These are phyloP conservation scores for Lasiosphaeria hispida DNA, from an alignment of 495 filamentous ascomycete genomes.

Conservation along the genomic window DNA sequence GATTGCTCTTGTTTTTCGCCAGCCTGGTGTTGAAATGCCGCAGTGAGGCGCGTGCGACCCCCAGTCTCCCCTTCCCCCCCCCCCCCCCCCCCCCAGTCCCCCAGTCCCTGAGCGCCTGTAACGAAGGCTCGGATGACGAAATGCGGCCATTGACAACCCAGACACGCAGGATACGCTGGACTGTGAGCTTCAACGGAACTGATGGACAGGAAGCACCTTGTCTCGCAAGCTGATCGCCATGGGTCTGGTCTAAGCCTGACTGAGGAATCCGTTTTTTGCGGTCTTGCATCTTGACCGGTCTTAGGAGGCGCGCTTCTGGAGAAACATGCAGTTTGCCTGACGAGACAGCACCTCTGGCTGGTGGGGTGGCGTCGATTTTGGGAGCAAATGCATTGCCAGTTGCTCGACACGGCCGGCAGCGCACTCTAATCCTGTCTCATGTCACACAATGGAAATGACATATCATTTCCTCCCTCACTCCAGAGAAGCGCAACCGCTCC, in stretches of 20 bases:
- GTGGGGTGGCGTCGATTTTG: constrained; percentile 4
- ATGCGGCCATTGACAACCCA: not conserved
- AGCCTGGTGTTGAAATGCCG: too few species aligned
- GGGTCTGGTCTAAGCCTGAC: not conserved
- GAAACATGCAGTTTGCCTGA: constrained; percentile 1
- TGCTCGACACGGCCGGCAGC: constrained; percentile 18
- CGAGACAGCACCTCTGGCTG: not conserved
- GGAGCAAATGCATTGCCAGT: constrained; percentile 3
- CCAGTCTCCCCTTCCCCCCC: too few species aligned
- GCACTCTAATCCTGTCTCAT: not conserved
- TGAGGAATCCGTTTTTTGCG: not conserved
- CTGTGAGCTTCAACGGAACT: constrained; percentile 4
- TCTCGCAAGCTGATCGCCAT: constrained; percentile 6
- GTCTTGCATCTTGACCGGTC: constrained; percentile 10
- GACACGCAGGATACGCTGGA: too few species aligned
- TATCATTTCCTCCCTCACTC: constrained; percentile 14
- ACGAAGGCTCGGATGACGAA: not conserved
- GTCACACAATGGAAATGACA: constrained; percentile 12
- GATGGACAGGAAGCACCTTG: constrained; percentile 1
- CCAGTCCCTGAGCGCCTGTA: too few species aligned
- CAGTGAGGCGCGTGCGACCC: too few species aligned
- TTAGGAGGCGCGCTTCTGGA: not conserved
- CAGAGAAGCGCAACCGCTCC: not conserved
- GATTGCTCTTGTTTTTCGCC: too few species aligned
- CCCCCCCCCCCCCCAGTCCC: too few species aligned